Percentiles rank a stretch among this genome's conserved stretches.
These are phyloP conservation scores for Chrysanthemum seticuspe DNA, from an alignment of 129 eudicot genomes.

Conservation along the genomic window DNA sequence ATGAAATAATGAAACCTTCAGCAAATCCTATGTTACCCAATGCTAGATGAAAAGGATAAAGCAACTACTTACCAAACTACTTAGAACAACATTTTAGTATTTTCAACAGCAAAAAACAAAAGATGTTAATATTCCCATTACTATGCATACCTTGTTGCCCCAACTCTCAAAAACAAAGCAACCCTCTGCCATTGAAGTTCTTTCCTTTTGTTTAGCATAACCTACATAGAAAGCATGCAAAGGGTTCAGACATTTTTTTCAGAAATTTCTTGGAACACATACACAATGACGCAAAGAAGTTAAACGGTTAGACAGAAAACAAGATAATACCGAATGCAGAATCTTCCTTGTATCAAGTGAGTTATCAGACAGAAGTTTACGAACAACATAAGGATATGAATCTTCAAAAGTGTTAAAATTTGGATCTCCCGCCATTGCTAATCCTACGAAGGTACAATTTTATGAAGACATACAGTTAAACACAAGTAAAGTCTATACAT, in stretches of 20 bases:
- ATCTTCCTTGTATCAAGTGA: conserved; percentile 72
- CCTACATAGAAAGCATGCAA: conserved; percentile 43
- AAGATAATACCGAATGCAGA: conserved; percentile 66
- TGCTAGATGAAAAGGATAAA: not conserved
- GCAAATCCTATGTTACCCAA: not conserved
- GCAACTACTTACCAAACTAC: not conserved
- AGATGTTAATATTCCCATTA: not conserved
- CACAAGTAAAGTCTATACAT: not conserved
- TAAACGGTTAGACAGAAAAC: not conserved
- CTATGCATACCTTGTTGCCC: conserved; percentile 53
- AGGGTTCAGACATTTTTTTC: not conserved
- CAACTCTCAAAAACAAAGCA: conserved; percentile 68
- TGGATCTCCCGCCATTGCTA: conserved; percentile 97
- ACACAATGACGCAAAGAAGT: not conserved
- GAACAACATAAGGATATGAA: conserved; percentile 85
- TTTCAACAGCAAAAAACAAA: not conserved
- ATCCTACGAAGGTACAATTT: conserved; percentile 41
- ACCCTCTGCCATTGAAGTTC: conserved; percentile 90
- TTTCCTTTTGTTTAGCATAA: conserved; percentile 69
- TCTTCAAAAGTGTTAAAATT: conserved; percentile 79
- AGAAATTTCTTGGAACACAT: not conserved
- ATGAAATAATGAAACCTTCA: not conserved
- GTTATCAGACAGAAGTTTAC: conserved; percentile 81
- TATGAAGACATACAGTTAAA: conserved; percentile 9
- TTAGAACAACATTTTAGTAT: not conserved